A percentile compares a stretch with the other conserved stretches of the same genome.
phyloP scores from a whole-genome alignment of 305 asterid species.

The Coffea humblotiana region DNA sequence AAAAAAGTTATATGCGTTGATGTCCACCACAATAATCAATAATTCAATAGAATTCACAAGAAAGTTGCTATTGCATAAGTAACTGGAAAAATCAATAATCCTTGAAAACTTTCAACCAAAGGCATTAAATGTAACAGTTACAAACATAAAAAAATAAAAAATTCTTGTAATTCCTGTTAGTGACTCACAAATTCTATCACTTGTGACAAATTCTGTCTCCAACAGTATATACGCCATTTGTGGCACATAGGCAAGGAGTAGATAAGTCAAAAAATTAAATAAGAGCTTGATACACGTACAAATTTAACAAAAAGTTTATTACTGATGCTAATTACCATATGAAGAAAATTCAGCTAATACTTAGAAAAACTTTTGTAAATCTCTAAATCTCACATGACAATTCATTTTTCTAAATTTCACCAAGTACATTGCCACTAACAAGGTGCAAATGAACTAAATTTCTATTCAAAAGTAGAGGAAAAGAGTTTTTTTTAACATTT shows the following conservation, averaged over 20 bases:
- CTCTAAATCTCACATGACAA: not conserved
- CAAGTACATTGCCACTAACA: not conserved
- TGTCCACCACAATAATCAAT: not conserved
- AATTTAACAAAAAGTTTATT: too few relatives aligned
- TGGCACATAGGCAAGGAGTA: not conserved
- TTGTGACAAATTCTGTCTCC: not conserved
- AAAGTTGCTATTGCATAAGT: not conserved
- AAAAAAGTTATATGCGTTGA: not conserved
- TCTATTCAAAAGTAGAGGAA: not conserved
- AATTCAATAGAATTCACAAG: not conserved
- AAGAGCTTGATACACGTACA: not conserved
- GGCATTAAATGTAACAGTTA: not conserved
- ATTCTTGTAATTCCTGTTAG: not conserved
- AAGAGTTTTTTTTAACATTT: not conserved
- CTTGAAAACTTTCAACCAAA: too few relatives aligned
- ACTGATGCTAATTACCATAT: not conserved
- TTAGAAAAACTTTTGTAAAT: not conserved
- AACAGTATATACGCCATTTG: not conserved
- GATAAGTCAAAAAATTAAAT: too few relatives aligned
- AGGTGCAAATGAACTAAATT: not conserved
- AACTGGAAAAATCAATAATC: not conserved
- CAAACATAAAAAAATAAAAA: not conserved
- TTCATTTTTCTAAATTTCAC: not conserved
- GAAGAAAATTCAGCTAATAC: not conserved
- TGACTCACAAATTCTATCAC: not conserved